Percentiles rank a stretch among this genome's conserved stretches.
phyloP scores from a whole-genome alignment of 805 yeast genomes.

The Candida wancherniae region DNA sequence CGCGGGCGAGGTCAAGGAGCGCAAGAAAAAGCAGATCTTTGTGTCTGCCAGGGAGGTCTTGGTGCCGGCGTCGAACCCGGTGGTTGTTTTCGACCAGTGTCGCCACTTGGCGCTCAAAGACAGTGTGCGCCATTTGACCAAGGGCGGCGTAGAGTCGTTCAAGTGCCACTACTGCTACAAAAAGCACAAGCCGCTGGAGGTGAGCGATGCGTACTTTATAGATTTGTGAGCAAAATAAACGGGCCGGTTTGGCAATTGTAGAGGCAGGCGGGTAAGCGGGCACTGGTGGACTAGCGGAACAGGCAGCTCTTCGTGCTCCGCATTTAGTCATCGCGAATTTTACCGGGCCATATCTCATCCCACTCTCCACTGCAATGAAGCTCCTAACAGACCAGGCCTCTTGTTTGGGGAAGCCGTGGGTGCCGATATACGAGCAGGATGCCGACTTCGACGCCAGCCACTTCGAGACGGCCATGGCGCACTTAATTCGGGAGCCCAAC shows the following conservation, averaged over 20 bases:
- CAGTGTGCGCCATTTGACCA: conserved; percentile 38
- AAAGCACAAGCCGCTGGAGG: conserved; percentile 37
- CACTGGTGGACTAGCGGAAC: too few species aligned
- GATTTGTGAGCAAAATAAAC: conserved; percentile 23
- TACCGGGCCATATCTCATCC: neutral
- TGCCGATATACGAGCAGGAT: conserved; percentile 46
- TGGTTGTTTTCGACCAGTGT: conserved; percentile 38
- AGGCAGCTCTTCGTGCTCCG: neutral
- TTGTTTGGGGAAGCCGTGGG: conserved; percentile 57
- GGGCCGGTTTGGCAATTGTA: neutral
- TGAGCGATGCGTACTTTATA: conserved; percentile 38
- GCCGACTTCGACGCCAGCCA: conserved; percentile 51
- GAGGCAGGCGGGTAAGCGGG: too few species aligned
- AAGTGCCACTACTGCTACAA: conserved; percentile 44
- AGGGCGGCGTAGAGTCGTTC: conserved; percentile 35
- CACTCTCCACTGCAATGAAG: conserved; percentile 7
- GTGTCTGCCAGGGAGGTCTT: conserved; percentile 10
- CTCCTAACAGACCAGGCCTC: conserved; percentile 26
- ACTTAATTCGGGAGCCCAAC: conserved; percentile 77
- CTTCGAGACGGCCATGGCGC: conserved; percentile 72
- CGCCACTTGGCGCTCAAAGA: conserved; percentile 40
- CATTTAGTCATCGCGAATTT: conserved; percentile 7
- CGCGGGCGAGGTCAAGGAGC: conserved; percentile 11
- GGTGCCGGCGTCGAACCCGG: conserved; percentile 26
- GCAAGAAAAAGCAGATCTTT: conserved; percentile 9